A percentile compares a stretch with the other conserved stretches of the same genome.
phyloP scores from a whole-genome alignment of 164 flowering plant genomes.

The Stephania yunnanensis region DNA sequence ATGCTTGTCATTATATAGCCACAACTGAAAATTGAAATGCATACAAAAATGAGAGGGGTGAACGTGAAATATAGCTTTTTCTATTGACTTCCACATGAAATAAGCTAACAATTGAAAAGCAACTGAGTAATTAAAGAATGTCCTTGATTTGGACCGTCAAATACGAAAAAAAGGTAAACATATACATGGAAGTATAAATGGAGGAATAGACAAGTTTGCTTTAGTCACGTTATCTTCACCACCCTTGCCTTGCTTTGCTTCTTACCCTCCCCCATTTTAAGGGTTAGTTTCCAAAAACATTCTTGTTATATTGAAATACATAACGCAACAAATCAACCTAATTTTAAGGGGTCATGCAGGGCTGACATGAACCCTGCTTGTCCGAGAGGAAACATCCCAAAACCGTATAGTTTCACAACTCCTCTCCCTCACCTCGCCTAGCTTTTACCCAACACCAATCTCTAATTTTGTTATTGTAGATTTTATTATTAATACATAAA shows the following conservation, averaged over 20 bases:
- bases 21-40: too few relatives aligned
- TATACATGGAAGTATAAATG: not conserved
- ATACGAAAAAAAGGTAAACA: not conserved
- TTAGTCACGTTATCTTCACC: conserved; percentile 10
- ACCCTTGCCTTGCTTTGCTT: too few relatives aligned
- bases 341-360: not conserved
- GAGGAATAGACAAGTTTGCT: not conserved
- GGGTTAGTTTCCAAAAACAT: too few relatives aligned
- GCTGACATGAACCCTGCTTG: conserved; percentile 4
- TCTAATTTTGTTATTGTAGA: too few relatives aligned
- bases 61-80: not conserved
- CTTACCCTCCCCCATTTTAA: too few relatives aligned
- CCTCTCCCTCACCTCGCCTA: not conserved
- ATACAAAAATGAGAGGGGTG: too few relatives aligned
- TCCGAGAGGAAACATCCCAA: conserved; percentile 6
- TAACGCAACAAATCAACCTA: not conserved
- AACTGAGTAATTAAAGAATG: not conserved
- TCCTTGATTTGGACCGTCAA: not conserved
- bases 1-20: too few relatives aligned
- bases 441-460: not conserved
- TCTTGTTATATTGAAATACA: not conserved
- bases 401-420: not conserved
- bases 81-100: too few relatives aligned
- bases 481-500: too few relatives aligned
- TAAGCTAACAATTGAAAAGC: too few relatives aligned